Evolutionary conservation across 1,139 yeast genomes (phyloP), one percentile per base, ranked within the genome.

Genomic region (Wickerhamomyces sp.): DNA sequence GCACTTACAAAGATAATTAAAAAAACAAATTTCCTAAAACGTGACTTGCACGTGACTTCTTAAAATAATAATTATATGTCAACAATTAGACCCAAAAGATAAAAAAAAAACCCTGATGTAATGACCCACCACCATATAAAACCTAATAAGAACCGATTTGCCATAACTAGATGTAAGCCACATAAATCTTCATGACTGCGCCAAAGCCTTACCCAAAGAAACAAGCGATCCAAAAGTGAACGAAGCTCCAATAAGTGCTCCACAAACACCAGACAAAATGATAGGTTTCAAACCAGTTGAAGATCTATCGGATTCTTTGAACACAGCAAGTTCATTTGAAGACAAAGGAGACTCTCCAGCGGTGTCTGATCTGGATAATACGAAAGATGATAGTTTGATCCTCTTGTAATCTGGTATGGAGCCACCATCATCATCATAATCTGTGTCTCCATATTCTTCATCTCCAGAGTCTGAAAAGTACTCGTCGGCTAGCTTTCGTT

Each of bases 171-270:
- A 19, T 19, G 10, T 19, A 19, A 19, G 9, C 21, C 7, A 8
- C 21, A 23, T 13, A 23, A 23, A 23, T 13, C 9, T 9, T 9
- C 8, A 23, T 9, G 5, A 4, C 15, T 8, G 15, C 14, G 22
- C 14, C 31, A 21, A 14, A 26, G 24, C 17, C 24, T 27, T 32
- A 3, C 42, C 44, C 20, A 40, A 17, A 2, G 40, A 35, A 8
- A 28, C 36, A 10, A 40, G 21, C n/a, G 40, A 26, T 11, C 40
- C 37, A 24, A 40, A 40, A 9, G 44, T 40, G 6, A 40, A 20
- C n/a, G 38, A 19, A 10, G 40, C 36, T 12, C 44, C 44, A 13
- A 38, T 10, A 9, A 36, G 10, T 9, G 38, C 39, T 27, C 44
- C 44, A 13, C 32, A 16, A n/a, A 30, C 16, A 10, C 32, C 32